Percentiles rank a stretch among this genome's conserved stretches.
These are phyloP conservation scores for Collybia sordida DNA, from an alignment of 768 basidiomycete genomes.

Conservation along the genomic window DNA sequence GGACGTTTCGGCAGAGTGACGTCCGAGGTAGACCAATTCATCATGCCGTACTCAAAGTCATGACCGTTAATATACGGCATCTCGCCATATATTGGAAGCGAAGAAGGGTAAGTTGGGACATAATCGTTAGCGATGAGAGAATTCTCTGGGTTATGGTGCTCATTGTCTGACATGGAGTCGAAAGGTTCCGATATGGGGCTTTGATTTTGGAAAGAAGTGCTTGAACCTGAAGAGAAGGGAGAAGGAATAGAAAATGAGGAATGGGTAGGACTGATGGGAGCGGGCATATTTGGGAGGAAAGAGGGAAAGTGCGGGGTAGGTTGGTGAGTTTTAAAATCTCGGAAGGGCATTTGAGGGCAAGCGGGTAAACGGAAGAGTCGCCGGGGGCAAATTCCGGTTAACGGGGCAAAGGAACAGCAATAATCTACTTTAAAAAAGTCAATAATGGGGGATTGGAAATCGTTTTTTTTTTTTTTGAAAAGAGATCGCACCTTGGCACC, in stretches of 20 bases:
- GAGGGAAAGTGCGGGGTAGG: constrained; percentile 4
- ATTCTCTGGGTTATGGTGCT: not conserved
- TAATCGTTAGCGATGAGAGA: no score
- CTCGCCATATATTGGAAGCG: constrained; percentile 15
- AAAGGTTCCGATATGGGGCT: constrained; percentile 37
- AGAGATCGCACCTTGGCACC: constrained; percentile 21
- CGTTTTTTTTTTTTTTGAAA: no score
- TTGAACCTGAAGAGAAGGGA: constrained; percentile 38
- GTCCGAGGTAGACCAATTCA: constrained; percentile 15
- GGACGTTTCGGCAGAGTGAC: not conserved
- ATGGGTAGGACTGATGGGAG: constrained; percentile 33
- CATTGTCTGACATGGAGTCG: constrained; percentile 8
- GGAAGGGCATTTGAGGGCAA: not conserved
- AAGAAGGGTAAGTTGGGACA: not conserved
- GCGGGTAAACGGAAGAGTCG: constrained; percentile 6
- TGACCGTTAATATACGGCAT: constrained; percentile 13
- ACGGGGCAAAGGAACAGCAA: not conserved
- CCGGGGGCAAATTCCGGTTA: not conserved
- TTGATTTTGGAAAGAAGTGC: constrained; percentile 27
- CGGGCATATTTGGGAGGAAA: constrained; percentile 19
- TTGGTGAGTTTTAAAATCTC: constrained; percentile 1
- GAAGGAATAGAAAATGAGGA: constrained; percentile 36
- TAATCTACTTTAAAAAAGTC: constrained; percentile 4
- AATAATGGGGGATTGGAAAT: constrained; percentile 14
- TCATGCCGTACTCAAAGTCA: constrained; percentile 16